Base-by-base conservation (phyloP, 352 stramenopile species). In the Pythium sukuiense region DNA sequence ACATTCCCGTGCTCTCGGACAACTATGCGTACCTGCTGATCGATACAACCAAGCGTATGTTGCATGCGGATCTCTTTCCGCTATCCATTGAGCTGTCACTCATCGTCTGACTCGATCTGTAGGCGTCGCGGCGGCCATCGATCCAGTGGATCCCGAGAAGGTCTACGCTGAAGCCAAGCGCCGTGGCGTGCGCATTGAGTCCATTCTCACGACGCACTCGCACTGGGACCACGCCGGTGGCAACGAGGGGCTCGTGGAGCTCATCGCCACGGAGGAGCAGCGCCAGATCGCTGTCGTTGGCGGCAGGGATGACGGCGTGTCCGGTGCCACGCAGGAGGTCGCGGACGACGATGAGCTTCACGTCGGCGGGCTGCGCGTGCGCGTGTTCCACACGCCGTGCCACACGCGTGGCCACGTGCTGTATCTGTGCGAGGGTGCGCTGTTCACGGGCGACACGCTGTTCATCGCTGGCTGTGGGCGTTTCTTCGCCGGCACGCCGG, bases 401-500 rank as follows among this genome's bases (percentile, higher is more conserved):
- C 95, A 98, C 76, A 98, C 93, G 24, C 82, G 82, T 18, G 93
- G 94, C 60, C 92, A 97, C 63, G 86, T 97, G 43, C 77, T 85
- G 29, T 93, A 92, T 45, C 72, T 81, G 43, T 90, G 80, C 60
- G 65, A 82, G 6, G 80, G 76, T 56, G 76, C 85, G 5, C 67
- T 98, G 2, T 98, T 98, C 74, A 97, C 89, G 16, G 93, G 93
- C 14, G 93, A 98, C 69, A 98, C 92, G 55, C 71, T 98, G 27
- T 98, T 97, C 60, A 72, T 97, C 30, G 92, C 88, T 12, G 93
- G 93, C 55, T 98, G 91, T 53, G 92, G 93, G 0, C 80, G 91
- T 13, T 97, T 98, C 76, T 88, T 89, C 66, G 79, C 61, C 16
- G 92, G 77, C 29, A 90, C 76, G n/a, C 80, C 80, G 18, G 72